phyloP scores from a whole-genome alignment of 306 rosid species.

The Pyrus pyrifolia region DNA sequence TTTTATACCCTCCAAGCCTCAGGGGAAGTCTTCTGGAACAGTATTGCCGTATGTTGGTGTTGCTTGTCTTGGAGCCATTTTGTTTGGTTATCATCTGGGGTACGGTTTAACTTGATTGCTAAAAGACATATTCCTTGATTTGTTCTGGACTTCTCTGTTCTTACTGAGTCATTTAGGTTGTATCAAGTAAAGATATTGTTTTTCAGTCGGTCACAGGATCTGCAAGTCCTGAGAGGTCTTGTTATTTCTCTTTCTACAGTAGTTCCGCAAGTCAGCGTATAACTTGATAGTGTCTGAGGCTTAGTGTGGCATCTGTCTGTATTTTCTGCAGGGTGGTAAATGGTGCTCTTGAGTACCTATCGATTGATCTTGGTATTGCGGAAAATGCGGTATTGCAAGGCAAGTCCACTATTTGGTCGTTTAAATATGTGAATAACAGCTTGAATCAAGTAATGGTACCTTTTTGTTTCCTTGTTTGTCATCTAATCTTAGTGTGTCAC shows the following conservation, averaged over 20 bases:
- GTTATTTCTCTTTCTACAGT: background rate
- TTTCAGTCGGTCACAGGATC: background rate
- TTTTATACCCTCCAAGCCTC: conserved; percentile 37
- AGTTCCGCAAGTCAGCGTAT: background rate
- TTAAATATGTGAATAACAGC: background rate
- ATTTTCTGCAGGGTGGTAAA: conserved; percentile 76
- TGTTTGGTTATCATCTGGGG: conserved; percentile 99
- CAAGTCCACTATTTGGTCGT: background rate
- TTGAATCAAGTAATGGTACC: background rate
- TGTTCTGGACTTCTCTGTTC: background rate
- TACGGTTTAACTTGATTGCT: conserved; percentile 19
- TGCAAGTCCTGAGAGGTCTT: background rate
- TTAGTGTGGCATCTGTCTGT: conserved; percentile 2
- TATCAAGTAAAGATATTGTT: background rate
- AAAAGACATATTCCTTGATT: conserved; percentile 11
- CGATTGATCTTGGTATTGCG: conserved; percentile 77
- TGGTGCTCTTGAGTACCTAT: conserved; percentile 86
- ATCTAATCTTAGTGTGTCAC: background rate
- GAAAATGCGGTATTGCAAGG: conserved; percentile 81
- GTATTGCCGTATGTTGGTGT: conserved; percentile 88
- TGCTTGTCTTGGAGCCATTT: conserved; percentile 91
- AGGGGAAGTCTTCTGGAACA: conserved; percentile 64
- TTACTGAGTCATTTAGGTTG: background rate
- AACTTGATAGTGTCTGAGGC: conserved; percentile 7
- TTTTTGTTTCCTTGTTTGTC: background rate